Percentiles rank a stretch among this genome's conserved stretches.
Conservation (phyloP, 2,329 filamentous ascomycete genomes). For the Coniochaeta pulveracea region DNA sequence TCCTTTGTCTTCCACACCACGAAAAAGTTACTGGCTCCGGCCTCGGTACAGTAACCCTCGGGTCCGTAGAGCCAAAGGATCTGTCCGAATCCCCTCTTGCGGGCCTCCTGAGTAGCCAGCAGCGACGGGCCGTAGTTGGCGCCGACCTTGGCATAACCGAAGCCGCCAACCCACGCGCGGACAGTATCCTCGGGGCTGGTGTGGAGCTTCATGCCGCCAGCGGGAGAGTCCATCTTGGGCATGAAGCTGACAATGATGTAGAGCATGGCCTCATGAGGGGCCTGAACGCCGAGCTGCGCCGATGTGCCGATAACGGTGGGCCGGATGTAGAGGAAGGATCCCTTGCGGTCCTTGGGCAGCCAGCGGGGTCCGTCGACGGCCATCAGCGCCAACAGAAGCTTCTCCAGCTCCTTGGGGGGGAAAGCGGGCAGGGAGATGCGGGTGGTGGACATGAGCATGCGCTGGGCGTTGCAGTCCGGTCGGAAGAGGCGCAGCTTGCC, state of each 20-base stretch:
- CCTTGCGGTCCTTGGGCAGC: slow-evolving; percentile 59
- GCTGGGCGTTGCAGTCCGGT: slow-evolving; percentile 59
- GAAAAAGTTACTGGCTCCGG: slow-evolving; percentile 88
- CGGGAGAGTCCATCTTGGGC: slow-evolving; percentile 39
- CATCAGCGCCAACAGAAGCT: slow-evolving; percentile 61
- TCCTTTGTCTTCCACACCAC: slow-evolving; percentile 62
- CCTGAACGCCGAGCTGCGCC: slow-evolving; percentile 67
- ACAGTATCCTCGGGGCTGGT: slow-evolving; percentile 74
- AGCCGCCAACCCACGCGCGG: slow-evolving; percentile 86
- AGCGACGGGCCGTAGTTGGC: slow-evolving; percentile 87
- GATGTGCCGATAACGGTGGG: slow-evolving; percentile 81
- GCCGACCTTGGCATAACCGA: slow-evolving; percentile 84
- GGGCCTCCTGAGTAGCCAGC: slow-evolving; percentile 65
- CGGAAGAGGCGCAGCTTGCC: slow-evolving; percentile 67
- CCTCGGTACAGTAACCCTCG: slow-evolving; percentile 74
- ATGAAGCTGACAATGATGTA: slow-evolving; percentile 65
- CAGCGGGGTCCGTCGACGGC: slow-evolving; percentile 66
- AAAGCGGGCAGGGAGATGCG: slow-evolving; percentile 70
- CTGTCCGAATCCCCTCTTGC: slow-evolving; percentile 67
- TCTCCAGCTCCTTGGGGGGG: slow-evolving; percentile 58
- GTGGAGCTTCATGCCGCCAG: slow-evolving; percentile 58
- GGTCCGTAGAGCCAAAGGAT: slow-evolving; percentile 87
- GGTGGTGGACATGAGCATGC: slow-evolving; percentile 46
- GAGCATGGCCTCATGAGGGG: slow-evolving; percentile 74
- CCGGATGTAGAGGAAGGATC: slow-evolving; percentile 71